Evolutionary conservation across 2,329 filamentous ascomycete species (phyloP).

Genomic region (Emergomyces pasteurianus): DNA sequence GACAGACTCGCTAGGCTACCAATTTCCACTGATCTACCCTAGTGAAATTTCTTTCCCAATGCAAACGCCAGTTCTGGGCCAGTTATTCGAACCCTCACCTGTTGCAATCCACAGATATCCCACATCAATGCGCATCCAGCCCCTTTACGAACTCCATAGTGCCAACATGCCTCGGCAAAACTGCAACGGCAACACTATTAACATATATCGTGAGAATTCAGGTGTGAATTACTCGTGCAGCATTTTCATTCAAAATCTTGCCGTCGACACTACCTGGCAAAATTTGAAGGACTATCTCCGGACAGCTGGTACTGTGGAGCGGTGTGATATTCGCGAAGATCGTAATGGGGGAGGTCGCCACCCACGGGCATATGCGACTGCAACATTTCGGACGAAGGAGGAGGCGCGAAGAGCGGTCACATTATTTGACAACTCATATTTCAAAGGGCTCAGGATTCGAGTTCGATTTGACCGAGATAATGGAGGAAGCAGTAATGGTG

Average conservation of each 20-base stretch:
- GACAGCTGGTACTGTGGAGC: conserved; percentile 19
- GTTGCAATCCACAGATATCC: conserved; percentile 21
- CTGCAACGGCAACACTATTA: conserved; percentile 6
- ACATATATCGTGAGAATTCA: not conserved
- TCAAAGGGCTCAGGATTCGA: conserved; percentile 23
- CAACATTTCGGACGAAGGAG: conserved; percentile 22
- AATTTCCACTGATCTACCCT: conserved; percentile 8
- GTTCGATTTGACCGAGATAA: conserved; percentile 21
- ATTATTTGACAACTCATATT: conserved; percentile 22
- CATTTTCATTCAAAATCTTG: conserved; percentile 19
- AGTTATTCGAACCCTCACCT: conserved; percentile 18
- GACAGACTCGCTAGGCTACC: conserved; percentile 10
- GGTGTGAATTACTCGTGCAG: conserved; percentile 4
- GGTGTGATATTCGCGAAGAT: conserved; percentile 21
- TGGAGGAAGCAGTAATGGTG: conserved; percentile 3
- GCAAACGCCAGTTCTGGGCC: conserved; percentile 19
- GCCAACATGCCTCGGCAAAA: conserved; percentile 6
- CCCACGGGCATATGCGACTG: conserved; percentile 17
- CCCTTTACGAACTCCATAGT: conserved; percentile 9
- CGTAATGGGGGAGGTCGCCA: conserved; percentile 12
- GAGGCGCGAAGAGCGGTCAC: conserved; percentile 25
- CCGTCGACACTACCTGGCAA: conserved; percentile 16
- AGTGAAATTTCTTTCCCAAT: conserved; percentile 13
- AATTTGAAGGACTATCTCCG: conserved; percentile 21
- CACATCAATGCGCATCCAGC: conserved; percentile 14